These are phyloP conservation scores for Aspergillus bertholletiae DNA, from an alignment of 495 filamentous ascomycete species.

Conservation along the genomic window DNA sequence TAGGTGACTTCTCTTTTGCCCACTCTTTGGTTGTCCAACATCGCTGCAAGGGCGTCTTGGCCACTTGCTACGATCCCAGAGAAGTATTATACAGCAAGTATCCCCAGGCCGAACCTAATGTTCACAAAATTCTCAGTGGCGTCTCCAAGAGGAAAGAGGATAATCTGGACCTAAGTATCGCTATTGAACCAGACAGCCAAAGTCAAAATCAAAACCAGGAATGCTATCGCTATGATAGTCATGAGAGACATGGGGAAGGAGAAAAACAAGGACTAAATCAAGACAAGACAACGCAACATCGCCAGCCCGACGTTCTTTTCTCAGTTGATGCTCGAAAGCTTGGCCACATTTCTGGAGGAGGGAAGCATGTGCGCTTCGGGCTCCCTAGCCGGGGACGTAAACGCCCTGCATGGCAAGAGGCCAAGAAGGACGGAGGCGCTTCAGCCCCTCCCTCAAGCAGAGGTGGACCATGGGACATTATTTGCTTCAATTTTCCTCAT, in stretches of 20 bases:
- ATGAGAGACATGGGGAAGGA: neutral
- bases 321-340: conserved; percentile 73
- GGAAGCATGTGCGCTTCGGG: conserved; percentile 40
- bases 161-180: neutral
- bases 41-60: conserved; percentile 60
- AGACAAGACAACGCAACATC: conserved; percentile 14
- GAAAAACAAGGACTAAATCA: neutral
- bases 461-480: conserved; percentile 60
- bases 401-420: conserved; percentile 30
- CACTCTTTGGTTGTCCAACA: conserved; percentile 69
- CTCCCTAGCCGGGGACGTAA: conserved; percentile 27
- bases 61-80: conserved; percentile 59
- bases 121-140: conserved; percentile 45
- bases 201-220: neutral
- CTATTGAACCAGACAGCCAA: neutral
- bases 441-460: conserved; percentile 1
- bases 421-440: conserved; percentile 2
- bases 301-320: conserved; percentile 54
- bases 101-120: conserved; percentile 64
- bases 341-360: conserved; percentile 35
- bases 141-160: neutral
- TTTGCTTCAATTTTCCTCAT: conserved; percentile 97
- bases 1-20: conserved; percentile 85
- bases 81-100: conserved; percentile 64
- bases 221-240: neutral